Conservation (phyloP, 345 rosid species). For the Citrus hindsii region DNA sequence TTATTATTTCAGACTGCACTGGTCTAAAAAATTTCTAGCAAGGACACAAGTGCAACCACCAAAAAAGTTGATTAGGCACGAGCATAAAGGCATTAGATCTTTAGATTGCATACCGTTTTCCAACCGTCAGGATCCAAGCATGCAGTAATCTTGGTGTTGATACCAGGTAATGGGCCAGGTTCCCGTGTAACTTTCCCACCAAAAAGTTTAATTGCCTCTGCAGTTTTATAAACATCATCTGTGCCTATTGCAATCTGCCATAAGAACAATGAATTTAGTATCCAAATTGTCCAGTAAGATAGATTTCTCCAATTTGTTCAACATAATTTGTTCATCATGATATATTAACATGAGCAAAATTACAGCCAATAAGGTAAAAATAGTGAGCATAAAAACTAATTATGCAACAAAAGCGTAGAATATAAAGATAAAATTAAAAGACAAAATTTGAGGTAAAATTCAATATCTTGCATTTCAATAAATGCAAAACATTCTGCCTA, state of each 20-base stretch:
- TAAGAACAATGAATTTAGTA: background rate
- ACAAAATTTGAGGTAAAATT: background rate
- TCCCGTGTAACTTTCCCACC: conserved; percentile 92
- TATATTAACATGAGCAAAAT: conserved; percentile 5
- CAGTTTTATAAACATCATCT: conserved; percentile 91
- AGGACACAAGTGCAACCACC: background rate
- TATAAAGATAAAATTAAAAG: background rate
- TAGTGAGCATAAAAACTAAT: background rate
- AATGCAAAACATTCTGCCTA: background rate
- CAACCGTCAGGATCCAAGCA: conserved; percentile 99
- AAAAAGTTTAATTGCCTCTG: conserved; percentile 74
- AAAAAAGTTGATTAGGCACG: background rate
- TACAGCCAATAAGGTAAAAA: background rate
- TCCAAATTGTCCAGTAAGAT: background rate
- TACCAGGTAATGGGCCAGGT: conserved; percentile 97
- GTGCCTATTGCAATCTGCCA: conserved; percentile 95
- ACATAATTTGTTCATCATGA: background rate
- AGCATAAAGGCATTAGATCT: conserved; percentile 6
- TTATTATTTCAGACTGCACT: background rate
- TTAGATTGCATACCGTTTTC: conserved; percentile 67
- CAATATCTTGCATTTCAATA: background rate
- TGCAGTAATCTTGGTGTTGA: conserved; percentile 90
- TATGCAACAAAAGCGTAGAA: background rate
- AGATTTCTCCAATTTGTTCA: background rate
- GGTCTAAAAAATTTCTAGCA: background rate